A percentile compares a stretch with the other conserved stretches of the same genome.
These are phyloP conservation scores for Chaetothyriales sp. DNA, from an alignment of 2,329 filamentous ascomycete genomes.

Conservation along the genomic window DNA sequence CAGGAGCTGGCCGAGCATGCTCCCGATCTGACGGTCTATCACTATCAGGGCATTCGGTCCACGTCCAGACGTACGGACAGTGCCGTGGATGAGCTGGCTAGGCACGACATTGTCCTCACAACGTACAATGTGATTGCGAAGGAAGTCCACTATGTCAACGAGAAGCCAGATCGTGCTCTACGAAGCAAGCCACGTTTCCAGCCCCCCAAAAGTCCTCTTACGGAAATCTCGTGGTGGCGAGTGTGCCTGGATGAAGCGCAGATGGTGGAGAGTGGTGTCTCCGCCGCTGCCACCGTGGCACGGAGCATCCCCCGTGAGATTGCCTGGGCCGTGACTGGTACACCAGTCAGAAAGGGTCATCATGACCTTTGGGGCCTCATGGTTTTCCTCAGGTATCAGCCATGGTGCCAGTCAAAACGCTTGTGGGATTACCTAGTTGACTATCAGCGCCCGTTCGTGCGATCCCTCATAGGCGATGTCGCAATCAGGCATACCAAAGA, in stretches of 20 bases:
- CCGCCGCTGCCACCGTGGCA: slow-evolving; percentile 67
- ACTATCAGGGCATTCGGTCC: slow-evolving; percentile 42
- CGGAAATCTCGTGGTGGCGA: slow-evolving; percentile 77
- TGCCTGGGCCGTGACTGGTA: slow-evolving; percentile 86
- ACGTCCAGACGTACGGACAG: slow-evolving; percentile 19
- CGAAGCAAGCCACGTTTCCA: slow-evolving; percentile 51
- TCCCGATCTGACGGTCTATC: slow-evolving; percentile 40
- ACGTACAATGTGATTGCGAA: slow-evolving; percentile 58
- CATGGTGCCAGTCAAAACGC: slow-evolving; percentile 51
- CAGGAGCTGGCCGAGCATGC: slow-evolving; percentile 46
- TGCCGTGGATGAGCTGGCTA: slow-evolving; percentile 33
- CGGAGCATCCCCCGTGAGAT: slow-evolving; percentile 68
- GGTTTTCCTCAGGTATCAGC: slow-evolving; percentile 65
- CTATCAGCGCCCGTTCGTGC: slow-evolving; percentile 51
- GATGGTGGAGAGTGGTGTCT: slow-evolving; percentile 84
- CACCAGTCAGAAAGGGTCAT: slow-evolving; percentile 69
- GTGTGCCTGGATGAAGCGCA: slow-evolving; percentile 60
- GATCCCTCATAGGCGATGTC: slow-evolving; percentile 54
- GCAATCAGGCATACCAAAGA: slow-evolving; percentile 78
- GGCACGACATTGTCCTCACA: slow-evolving; percentile 45
- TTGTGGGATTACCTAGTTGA: slow-evolving; percentile 56
- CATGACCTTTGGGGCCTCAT: slow-evolving; percentile 68
- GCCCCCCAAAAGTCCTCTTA: slow-evolving; percentile 58
- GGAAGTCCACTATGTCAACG: slow-evolving; percentile 64
- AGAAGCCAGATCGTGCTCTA: slow-evolving; percentile 58